Evolutionary conservation across 1,139 yeast species (phyloP).

Genomic region (Protomyces lactucae-debilis): DNA sequence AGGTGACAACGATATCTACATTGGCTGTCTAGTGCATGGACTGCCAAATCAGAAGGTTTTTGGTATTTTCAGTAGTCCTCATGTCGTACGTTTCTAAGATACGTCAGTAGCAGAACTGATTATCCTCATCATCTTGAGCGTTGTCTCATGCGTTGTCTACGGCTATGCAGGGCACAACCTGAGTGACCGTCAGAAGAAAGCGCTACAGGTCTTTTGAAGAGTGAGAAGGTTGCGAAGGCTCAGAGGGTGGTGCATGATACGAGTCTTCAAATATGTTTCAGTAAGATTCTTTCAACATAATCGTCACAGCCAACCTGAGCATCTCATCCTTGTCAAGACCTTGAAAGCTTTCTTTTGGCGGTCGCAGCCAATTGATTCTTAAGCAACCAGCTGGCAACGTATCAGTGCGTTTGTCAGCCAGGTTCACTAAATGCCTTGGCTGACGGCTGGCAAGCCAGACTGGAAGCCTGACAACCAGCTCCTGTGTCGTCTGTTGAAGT

Average conservation of each 20-base stretch:
- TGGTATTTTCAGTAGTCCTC: slow-evolving; percentile 1
- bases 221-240: neutral
- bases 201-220: neutral
- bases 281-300: neutral
- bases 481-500: too few relatives aligned
- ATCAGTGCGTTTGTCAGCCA: too few relatives aligned
- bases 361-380: too few relatives aligned
- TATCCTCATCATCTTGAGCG: neutral
- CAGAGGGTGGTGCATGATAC: slow-evolving; percentile 2
- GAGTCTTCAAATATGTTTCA: neutral
- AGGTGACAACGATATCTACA: too few relatives aligned
- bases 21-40: too few relatives aligned
- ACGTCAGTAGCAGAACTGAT: slow-evolving; percentile 2
- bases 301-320: neutral
- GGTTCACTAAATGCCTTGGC: too few relatives aligned
- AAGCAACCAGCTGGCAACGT: too few relatives aligned
- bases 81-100: slow-evolving; percentile 1
- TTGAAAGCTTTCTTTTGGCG: neutral
- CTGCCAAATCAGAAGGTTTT: neutral
- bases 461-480: too few relatives aligned
- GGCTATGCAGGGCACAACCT: neutral
- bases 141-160: neutral
- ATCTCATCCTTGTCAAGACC: neutral
- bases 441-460: too few relatives aligned
- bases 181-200: neutral